Evolutionary conservation across 2,329 filamentous ascomycete genomes (phyloP).

Genomic region (Cladophialophora bantiana): DNA sequence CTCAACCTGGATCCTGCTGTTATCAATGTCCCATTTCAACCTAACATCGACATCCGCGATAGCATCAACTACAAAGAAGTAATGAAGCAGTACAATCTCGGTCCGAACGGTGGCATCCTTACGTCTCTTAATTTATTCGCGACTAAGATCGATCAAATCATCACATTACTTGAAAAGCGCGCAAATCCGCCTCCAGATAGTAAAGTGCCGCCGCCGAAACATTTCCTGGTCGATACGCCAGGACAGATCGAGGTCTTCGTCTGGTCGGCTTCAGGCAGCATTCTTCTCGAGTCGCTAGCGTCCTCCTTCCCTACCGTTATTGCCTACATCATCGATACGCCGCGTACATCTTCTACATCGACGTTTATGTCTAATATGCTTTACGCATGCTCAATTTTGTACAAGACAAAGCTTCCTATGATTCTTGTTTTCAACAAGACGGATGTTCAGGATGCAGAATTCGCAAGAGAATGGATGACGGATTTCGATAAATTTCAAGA

Average conservation of each 20-base stretch:
- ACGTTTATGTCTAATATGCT: slow-evolving; percentile 99
- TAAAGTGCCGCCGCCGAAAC: slow-evolving; percentile 71
- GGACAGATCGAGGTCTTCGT: slow-evolving; percentile 99
- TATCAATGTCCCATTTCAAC: slow-evolving; percentile 88
- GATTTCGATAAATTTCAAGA: slow-evolving; percentile 96
- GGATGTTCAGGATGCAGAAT: slow-evolving; percentile 87
- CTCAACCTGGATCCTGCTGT: slow-evolving; percentile 98
- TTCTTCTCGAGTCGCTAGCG: slow-evolving; percentile 89
- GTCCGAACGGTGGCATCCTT: slow-evolving; percentile 94
- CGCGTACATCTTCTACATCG: slow-evolving; percentile 86
- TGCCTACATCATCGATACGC: slow-evolving; percentile 97
- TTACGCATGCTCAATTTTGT: slow-evolving; percentile 96
- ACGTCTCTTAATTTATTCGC: slow-evolving; percentile 96
- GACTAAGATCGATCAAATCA: slow-evolving; percentile 96
- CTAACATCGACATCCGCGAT: slow-evolving; percentile 98
- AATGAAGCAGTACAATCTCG: slow-evolving; percentile 98
- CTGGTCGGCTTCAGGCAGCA: slow-evolving; percentile 94
- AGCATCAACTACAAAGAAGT: slow-evolving; percentile 99
- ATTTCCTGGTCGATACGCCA: slow-evolving; percentile 93
- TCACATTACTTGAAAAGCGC: slow-evolving; percentile 87
- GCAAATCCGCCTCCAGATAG: slow-evolving; percentile 68
- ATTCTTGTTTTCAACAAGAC: slow-evolving; percentile 99
- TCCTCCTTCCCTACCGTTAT: slow-evolving; percentile 96
- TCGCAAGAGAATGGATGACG: slow-evolving; percentile 99
- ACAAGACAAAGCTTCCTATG: slow-evolving; percentile 99